Evolutionary conservation across 768 basidiomycete species (phyloP), one percentile per base, ranked within the genome.

Genomic region (Chalciporus pseudorubinellus): DNA sequence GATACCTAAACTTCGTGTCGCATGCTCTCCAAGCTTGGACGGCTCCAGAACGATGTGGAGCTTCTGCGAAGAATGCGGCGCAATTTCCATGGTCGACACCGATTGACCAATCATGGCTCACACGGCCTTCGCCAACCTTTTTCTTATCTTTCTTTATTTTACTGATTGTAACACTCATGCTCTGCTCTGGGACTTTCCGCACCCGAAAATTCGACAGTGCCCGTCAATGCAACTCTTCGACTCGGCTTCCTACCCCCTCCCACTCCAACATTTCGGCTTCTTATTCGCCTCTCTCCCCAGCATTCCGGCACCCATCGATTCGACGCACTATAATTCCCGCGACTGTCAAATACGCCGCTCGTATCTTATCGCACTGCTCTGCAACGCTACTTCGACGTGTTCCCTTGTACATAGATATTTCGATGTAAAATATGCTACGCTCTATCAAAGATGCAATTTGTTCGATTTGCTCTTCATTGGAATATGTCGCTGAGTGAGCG

Each of bases 21-120:
- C 89, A 29, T 90, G 89, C 60, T 81, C 87, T 29, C 69, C 87
- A 18, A 81, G 85, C 48, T 70, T 76, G 53, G 81, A 82, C 56
- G 89, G 89, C 54, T 81, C 80, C 65, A 67, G 69, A 51, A 84
- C 87, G 16, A 90, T 92, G 87, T 92, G 89, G 89, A 85, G 83
- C 62, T 85, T 87, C 66, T 92, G 89, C 69, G 89, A 90, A 77
- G 78, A 89, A 74, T 92, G 89, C 67, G 89, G 89, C 69, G 85
- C 89, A 51, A 90, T 92, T 68, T 88, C 88, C 56, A 90, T 90
- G 84, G 85, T 92, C 71, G 85, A 90, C 64, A 77, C 77, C 70
- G 84, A 87, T 69, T 85, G 72, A 60, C 14, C 45, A 26, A 43
- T 19, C 38, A n/a, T 9, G 51, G 22, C 21, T 45, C 53, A 36